A percentile compares a stretch with the other conserved stretches of the same genome.
Conservation (phyloP, 164 flowering plant genomes). For the Aristolochia fimbriata region DNA sequence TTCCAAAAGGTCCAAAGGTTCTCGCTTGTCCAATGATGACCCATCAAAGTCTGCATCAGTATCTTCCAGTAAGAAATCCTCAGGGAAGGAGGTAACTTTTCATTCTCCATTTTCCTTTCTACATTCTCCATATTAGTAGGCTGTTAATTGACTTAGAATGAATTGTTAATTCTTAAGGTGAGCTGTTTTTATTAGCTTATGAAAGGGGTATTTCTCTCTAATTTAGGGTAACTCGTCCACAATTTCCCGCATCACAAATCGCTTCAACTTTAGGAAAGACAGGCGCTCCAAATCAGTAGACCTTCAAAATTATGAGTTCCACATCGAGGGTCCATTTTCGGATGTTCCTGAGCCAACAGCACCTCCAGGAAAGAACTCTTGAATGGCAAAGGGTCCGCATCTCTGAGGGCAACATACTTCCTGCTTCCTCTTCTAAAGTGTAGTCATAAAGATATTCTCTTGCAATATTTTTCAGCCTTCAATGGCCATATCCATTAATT, state of each 20-base stretch:
- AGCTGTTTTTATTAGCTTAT: background rate
- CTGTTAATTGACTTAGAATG: too few species aligned
- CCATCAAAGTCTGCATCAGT: background rate
- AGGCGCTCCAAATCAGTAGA: constrained; percentile 51
- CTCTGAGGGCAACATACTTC: too few species aligned
- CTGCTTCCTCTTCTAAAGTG: too few species aligned
- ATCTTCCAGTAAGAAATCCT: constrained; percentile 1
- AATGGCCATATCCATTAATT: too few species aligned
- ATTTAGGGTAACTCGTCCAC: constrained; percentile 38
- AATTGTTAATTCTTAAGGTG: background rate
- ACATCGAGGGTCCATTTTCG: background rate
- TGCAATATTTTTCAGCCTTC: too few species aligned
- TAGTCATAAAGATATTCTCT: too few species aligned
- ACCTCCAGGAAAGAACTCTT: constrained; percentile 1
- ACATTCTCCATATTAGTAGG: too few species aligned
- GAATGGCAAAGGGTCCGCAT: constrained; percentile 3
- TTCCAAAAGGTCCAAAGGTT: constrained; percentile 5
- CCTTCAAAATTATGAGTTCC: constrained; percentile 18
- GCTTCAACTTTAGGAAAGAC: constrained; percentile 77
- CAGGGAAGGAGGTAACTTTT: constrained; percentile 4
- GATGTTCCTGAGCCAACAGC: background rate
- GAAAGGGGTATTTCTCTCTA: background rate
- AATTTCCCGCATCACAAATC: constrained; percentile 59
- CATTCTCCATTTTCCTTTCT: background rate
- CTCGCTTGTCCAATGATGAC: background rate